phyloP scores from a whole-genome alignment of 2,329 filamentous ascomycete species.

The Colletotrichum sp. region DNA sequence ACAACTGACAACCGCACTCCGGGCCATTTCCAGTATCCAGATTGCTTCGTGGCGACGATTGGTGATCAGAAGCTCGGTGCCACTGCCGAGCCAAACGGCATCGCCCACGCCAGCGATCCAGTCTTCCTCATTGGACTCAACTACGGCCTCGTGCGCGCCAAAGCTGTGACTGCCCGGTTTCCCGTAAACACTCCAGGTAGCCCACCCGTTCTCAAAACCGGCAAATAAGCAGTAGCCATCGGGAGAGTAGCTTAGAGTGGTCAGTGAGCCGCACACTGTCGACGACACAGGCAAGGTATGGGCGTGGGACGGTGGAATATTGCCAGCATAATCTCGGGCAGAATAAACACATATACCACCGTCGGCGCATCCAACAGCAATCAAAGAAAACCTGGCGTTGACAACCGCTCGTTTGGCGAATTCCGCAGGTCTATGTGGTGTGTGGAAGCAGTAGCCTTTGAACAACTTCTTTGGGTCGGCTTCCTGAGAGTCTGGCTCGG shows the following conservation, averaged over 20 bases:
- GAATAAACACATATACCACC: constrained; percentile 89
- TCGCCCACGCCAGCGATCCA: constrained; percentile 83
- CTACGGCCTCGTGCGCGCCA: constrained; percentile 66
- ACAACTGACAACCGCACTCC: constrained; percentile 90
- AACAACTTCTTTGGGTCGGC: constrained; percentile 71
- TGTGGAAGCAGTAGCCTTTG: constrained; percentile 89
- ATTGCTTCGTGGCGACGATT: constrained; percentile 75
- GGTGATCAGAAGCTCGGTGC: constrained; percentile 82
- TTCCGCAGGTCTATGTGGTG: constrained; percentile 62
- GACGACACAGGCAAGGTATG: constrained; percentile 73
- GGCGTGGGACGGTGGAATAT: constrained; percentile 85
- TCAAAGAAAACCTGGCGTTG: constrained; percentile 92
- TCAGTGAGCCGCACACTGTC: constrained; percentile 71
- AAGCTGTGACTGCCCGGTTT: constrained; percentile 89
- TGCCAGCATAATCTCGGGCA: constrained; percentile 90
- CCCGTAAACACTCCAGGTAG: constrained; percentile 96
- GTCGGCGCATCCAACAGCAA: constrained; percentile 82
- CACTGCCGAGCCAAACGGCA: constrained; percentile 86
- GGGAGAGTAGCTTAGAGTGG: constrained; percentile 82
- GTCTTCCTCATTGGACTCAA: constrained; percentile 72
- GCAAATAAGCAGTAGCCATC: constrained; percentile 97
- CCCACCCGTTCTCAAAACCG: constrained; percentile 92
- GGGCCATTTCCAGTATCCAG: constrained; percentile 90
- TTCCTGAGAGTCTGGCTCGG: background rate
- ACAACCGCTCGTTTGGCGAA: constrained; percentile 78